These are phyloP conservation scores for Aspergillus pseudoviridinutans DNA, from an alignment of 2,329 filamentous ascomycete genomes.

Conservation along the genomic window DNA sequence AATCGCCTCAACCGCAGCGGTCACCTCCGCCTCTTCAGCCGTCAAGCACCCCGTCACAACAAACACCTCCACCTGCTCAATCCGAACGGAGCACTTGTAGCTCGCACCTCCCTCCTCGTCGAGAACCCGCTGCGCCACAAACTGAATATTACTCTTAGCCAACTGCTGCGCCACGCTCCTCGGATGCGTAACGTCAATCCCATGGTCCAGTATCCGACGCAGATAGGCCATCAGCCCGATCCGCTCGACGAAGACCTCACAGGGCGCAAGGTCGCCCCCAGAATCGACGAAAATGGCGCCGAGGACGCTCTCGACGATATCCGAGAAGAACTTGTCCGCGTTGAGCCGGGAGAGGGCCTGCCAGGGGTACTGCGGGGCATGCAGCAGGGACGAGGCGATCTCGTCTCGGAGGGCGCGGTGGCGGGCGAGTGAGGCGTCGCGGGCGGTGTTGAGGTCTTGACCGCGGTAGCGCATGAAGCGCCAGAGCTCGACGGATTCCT, in stretches of 20 bases:
- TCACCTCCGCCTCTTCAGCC: slow-evolving; percentile 28
- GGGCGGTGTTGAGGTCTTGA: slow-evolving; percentile 9
- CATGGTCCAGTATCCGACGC: slow-evolving; percentile 54
- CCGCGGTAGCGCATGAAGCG: slow-evolving; percentile 58
- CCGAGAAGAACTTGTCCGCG: slow-evolving; percentile 74
- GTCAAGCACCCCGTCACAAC: slow-evolving; percentile 22
- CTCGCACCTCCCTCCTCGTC: slow-evolving; percentile 12
- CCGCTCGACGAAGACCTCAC: slow-evolving; percentile 56
- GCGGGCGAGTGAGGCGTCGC: slow-evolving; percentile 36
- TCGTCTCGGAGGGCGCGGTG: slow-evolving; percentile 44
- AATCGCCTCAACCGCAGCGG: slow-evolving; percentile 18
- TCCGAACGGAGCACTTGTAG: slow-evolving; percentile 16
- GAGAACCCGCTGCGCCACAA: slow-evolving; percentile 14
- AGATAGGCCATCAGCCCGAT: slow-evolving; percentile 65
- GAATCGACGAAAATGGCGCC: slow-evolving; percentile 83
- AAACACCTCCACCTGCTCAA: slow-evolving; percentile 15
- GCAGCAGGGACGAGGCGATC: slow-evolving; percentile 50
- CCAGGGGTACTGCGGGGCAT: slow-evolving; percentile 69
- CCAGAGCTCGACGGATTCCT: slow-evolving; percentile 55
- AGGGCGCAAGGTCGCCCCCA: slow-evolving; percentile 55
- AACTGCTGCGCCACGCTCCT: slow-evolving; percentile 66
- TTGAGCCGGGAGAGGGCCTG: slow-evolving; percentile 60
- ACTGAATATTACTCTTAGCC: slow-evolving; percentile 33
- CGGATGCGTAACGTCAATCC: slow-evolving; percentile 55
- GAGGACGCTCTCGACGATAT: slow-evolving; percentile 75